phyloP scores from a whole-genome alignment of 2,329 filamentous ascomycete genomes.

The Moelleriella libera region DNA sequence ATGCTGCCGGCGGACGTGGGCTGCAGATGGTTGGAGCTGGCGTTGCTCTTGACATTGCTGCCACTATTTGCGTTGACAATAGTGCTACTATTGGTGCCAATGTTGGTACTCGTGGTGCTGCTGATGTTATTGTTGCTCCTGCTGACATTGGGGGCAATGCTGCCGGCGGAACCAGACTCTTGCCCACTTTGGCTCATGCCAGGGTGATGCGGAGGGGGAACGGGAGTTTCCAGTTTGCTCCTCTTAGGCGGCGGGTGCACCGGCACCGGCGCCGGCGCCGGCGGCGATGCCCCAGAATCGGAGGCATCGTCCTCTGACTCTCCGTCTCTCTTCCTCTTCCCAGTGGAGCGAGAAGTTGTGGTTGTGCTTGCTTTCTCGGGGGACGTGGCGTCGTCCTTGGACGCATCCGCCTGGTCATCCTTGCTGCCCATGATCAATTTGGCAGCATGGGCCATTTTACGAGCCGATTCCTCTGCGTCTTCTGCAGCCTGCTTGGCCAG shows the following conservation, averaged over 20 bases:
- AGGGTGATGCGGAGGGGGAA: constrained; percentile 29
- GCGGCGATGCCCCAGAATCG: constrained; percentile 12
- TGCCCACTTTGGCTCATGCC: constrained; percentile 13
- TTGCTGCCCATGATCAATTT: constrained; percentile 23
- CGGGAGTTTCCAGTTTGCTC: constrained; percentile 42
- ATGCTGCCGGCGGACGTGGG: constrained; percentile 3
- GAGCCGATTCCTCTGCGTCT: constrained; percentile 43
- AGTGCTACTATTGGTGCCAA: constrained; percentile 3
- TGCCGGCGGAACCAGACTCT: constrained; percentile 11
- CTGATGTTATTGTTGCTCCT: constrained; percentile 9
- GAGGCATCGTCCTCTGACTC: too few species aligned
- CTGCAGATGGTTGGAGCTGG: background rate
- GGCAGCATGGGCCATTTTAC: constrained; percentile 35
- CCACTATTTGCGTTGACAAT: background rate
- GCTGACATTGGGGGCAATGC: constrained; percentile 4
- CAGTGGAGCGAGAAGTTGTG: constrained; percentile 17
- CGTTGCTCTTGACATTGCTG: constrained; percentile 7
- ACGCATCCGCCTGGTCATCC: constrained; percentile 4
- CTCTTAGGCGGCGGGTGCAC: constrained; percentile 31
- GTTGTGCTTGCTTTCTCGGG: constrained; percentile 14
- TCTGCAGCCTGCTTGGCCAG: constrained; percentile 47
- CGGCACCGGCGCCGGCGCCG: constrained; percentile 21
- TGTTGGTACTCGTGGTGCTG: constrained; percentile 1
- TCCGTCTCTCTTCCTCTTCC: constrained; percentile 31
- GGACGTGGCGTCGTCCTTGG: constrained; percentile 5